Evolutionary conservation across 345 rosid genomes (phyloP).

Genomic region (Barbarea vulgaris): DNA sequence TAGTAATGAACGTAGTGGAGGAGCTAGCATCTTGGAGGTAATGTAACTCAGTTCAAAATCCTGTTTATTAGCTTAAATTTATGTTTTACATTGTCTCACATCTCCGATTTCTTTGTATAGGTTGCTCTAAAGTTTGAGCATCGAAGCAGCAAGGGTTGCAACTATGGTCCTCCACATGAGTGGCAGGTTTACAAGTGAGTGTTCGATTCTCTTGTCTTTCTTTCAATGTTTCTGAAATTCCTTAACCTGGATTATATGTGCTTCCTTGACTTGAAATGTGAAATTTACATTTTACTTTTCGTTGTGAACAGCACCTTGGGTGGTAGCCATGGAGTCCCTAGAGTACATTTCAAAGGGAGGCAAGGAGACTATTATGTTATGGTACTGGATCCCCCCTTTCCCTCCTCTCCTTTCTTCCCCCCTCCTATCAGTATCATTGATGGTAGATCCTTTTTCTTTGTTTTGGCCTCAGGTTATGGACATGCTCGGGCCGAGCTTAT

Average conservation of each 20-base stretch:
- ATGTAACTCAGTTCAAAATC: conserved; percentile 17
- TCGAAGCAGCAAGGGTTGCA: conserved; percentile 94
- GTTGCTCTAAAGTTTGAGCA: conserved; percentile 99
- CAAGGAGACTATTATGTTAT: conserved; percentile 97
- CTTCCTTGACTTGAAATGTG: conserved; percentile 12
- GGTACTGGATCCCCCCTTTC: conserved; percentile 47
- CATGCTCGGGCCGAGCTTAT: conserved; percentile 96
- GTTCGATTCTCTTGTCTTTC: neutral
- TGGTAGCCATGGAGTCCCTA: conserved; percentile 95
- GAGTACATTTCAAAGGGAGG: conserved; percentile 88
- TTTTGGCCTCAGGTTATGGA: conserved; percentile 82
- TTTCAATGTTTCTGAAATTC: neutral
- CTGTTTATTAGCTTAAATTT: neutral
- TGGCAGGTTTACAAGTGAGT: conserved; percentile 97
- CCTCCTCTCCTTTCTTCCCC: conserved; percentile 20
- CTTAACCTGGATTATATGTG: neutral
- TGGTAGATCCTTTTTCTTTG: conserved; percentile 1
- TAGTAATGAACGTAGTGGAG: conserved; percentile 69
- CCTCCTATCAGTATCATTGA: conserved; percentile 25
- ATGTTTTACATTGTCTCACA: conserved; percentile 13
- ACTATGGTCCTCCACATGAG: conserved; percentile 95
- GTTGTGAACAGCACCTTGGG: conserved; percentile 74
- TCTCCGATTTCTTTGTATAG: conserved; percentile 44
- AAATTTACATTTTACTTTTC: conserved; percentile 9
- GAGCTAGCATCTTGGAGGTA: conserved; percentile 87